Conservation (phyloP, 257 asterid species). For the Ilex asprella region DNA sequence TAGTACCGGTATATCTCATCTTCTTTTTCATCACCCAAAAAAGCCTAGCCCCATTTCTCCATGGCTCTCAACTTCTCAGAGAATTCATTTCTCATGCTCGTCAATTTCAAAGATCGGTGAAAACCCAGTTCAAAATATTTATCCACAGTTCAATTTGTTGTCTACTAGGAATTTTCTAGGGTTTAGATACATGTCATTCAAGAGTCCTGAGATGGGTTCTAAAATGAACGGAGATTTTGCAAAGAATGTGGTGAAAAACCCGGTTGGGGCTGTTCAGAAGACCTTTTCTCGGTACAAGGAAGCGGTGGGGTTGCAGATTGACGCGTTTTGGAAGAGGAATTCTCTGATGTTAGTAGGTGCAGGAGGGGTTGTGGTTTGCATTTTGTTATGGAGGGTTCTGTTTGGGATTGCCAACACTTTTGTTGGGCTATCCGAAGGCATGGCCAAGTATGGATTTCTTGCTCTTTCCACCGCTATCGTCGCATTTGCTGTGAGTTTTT, state of each 20-base stretch:
- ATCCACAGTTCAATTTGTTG: too few relatives aligned
- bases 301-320: constrained; percentile 70
- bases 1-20: constrained; percentile 38
- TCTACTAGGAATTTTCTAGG: too few relatives aligned
- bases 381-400: constrained; percentile 80
- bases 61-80: too few relatives aligned
- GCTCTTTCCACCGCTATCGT: constrained; percentile 90
- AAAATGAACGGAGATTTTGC: constrained; percentile 25
- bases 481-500: constrained; percentile 73
- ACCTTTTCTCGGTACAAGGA: constrained; percentile 49
- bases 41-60: too few relatives aligned
- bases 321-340: constrained; percentile 36
- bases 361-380: constrained; percentile 67
- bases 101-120: too few relatives aligned
- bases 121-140: too few relatives aligned
- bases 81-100: too few relatives aligned
- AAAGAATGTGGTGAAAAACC: constrained; percentile 32
- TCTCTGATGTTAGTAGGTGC: constrained; percentile 59
- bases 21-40: constrained; percentile 23
- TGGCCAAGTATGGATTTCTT: constrained; percentile 94
- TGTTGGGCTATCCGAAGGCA: constrained; percentile 82
- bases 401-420: constrained; percentile 76
- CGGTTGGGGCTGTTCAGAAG: constrained; percentile 32
- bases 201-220: constrained; percentile 32
- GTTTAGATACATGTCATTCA: too few relatives aligned